phyloP scores from a whole-genome alignment of 495 filamentous ascomycete species.

The Podospora bellae-mahoneyi region DNA sequence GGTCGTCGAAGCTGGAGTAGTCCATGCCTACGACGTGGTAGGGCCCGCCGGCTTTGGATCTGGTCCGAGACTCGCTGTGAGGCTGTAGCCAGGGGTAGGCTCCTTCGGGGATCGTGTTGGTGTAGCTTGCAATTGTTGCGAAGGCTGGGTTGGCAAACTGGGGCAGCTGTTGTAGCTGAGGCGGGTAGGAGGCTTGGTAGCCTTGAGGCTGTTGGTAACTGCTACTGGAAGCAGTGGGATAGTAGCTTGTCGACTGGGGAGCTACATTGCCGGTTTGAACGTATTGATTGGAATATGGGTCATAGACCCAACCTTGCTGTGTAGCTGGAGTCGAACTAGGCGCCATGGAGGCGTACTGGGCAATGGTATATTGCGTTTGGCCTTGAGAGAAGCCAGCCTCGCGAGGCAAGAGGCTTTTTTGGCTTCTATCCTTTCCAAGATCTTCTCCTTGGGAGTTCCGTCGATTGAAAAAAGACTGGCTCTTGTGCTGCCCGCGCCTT shows the following conservation, averaged over 20 bases:
- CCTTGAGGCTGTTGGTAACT: not conserved
- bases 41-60: slow-evolving; percentile 7
- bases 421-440: not conserved
- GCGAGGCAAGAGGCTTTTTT: not conserved
- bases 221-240: not conserved
- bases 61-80: not conserved
- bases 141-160: slow-evolving; percentile 9
- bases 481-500: not conserved
- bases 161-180: not conserved
- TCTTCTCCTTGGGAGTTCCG: not conserved
- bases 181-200: not conserved
- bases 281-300: not conserved
- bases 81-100: slow-evolving; percentile 10
- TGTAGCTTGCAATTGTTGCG: slow-evolving; percentile 11
- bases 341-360: not conserved
- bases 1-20: slow-evolving; percentile 2
- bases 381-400: not conserved
- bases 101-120: slow-evolving; percentile 16
- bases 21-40: slow-evolving; percentile 9
- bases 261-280: not conserved
- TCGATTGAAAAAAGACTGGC: not conserved
- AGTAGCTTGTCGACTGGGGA: not conserved
- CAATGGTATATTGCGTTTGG: not conserved
- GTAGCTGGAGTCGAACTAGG: not conserved
- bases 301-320: not conserved